phyloP scores from a whole-genome alignment of 2,329 filamentous ascomycete genomes.

The Aspergillus sp. region DNA sequence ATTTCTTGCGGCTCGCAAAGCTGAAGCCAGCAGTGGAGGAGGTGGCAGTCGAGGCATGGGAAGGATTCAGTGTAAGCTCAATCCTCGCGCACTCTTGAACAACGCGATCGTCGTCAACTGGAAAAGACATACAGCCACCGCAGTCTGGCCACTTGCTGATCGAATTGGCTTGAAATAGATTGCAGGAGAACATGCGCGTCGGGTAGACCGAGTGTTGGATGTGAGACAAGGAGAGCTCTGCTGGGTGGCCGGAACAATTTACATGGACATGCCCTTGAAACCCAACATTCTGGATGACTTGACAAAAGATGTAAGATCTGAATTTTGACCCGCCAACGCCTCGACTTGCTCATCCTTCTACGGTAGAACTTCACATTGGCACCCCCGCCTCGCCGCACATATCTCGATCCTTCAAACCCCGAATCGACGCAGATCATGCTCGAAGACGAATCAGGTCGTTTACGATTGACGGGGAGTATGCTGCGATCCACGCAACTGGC shows the following conservation, averaged over 20 bases:
- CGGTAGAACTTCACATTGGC: constrained; percentile 81
- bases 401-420: constrained; percentile 56
- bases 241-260: constrained; percentile 92
- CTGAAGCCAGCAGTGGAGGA: constrained; percentile 81
- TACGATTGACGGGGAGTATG: constrained; percentile 71
- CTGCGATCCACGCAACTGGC: constrained; percentile 72
- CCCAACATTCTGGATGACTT: constrained; percentile 95
- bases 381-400: constrained; percentile 73
- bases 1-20: constrained; percentile 85
- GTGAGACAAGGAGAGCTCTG: constrained; percentile 93
- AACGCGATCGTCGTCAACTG: no score
- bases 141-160: constrained; percentile 3
- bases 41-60: constrained; percentile 74
- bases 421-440: constrained; percentile 69
- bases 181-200: constrained; percentile 70
- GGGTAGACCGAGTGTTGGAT: constrained; percentile 86
- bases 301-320: constrained; percentile 72
- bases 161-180: constrained; percentile 48
- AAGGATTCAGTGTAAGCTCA: constrained; percentile 60
- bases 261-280: constrained; percentile 96
- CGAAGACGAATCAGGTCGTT: constrained; percentile 90
- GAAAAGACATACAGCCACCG: no score
- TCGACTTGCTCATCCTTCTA: constrained; percentile 9
- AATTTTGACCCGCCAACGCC: not conserved
- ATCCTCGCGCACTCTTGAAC: not conserved